These are phyloP conservation scores for Polyporus arcularius DNA, from an alignment of 768 basidiomycete species.

Conservation along the genomic window DNA sequence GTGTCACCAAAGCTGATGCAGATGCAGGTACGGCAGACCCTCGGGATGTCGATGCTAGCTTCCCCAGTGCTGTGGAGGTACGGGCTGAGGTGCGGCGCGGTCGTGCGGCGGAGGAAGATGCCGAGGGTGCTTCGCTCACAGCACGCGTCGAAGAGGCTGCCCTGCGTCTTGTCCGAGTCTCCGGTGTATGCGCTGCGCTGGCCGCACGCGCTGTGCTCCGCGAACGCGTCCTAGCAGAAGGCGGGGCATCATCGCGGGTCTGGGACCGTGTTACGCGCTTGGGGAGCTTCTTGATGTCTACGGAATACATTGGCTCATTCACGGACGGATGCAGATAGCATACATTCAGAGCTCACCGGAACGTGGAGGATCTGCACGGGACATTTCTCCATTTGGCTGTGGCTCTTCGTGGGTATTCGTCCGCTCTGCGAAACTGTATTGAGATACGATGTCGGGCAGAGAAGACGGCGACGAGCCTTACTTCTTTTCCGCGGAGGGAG, in stretches of 20 bases:
- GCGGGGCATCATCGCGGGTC: not conserved
- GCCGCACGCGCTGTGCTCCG: conserved; percentile 4
- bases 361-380: not conserved
- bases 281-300: not conserved
- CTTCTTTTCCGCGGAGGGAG: conserved; percentile 17
- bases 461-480: not conserved
- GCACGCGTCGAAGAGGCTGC: conserved; percentile 1
- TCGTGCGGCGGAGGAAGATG: conserved; percentile 1
- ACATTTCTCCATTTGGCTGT: not conserved
- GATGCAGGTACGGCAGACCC: not conserved
- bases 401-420: conserved; percentile 8
- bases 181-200: not conserved
- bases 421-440: conserved; percentile 1
- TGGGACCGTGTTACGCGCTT: conserved; percentile 1
- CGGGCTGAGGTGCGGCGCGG: conserved; percentile 5
- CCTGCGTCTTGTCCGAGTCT: not conserved
- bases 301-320: not conserved
- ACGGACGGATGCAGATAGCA: not conserved
- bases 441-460: not conserved
- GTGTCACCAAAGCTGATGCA: not conserved
- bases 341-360: not conserved
- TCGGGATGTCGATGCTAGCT: not conserved
- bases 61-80: not conserved
- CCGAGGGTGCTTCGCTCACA: not conserved
- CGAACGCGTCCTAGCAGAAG: not conserved